These are phyloP conservation scores for Talaromyces atroroseus DNA, from an alignment of 2,329 filamentous ascomycete species.

Conservation along the genomic window DNA sequence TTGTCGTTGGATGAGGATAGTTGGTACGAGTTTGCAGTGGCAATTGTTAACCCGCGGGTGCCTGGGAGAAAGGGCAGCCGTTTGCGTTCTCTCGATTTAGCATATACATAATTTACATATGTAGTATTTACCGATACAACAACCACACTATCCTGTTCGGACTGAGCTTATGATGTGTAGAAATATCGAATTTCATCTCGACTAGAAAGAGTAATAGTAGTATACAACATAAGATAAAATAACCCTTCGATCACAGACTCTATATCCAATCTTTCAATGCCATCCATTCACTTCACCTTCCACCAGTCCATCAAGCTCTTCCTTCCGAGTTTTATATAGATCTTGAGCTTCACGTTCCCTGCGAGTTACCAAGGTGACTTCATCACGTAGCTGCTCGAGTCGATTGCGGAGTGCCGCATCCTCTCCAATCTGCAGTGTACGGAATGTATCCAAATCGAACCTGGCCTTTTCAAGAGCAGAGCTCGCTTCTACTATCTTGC, in stretches of 20 bases:
- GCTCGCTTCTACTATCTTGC: constrained; percentile 72
- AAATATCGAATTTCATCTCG: background rate
- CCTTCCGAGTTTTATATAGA: constrained; percentile 66
- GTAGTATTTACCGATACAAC: background rate
- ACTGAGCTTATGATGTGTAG: background rate
- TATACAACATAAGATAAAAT: constrained; percentile 7
- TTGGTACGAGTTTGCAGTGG: constrained; percentile 1
- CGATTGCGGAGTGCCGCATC: constrained; percentile 67
- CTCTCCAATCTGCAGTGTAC: constrained; percentile 71
- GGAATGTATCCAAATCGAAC: constrained; percentile 67
- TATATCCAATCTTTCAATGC: constrained; percentile 23
- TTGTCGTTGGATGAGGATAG: background rate
- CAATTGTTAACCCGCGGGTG: background rate
- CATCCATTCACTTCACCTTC: constrained; percentile 33
- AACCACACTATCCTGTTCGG: background rate
- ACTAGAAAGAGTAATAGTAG: background rate
- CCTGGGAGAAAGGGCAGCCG: constrained; percentile 4
- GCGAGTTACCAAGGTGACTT: constrained; percentile 72
- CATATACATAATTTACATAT: no score
- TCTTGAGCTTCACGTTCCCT: constrained; percentile 90
- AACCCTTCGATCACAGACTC: background rate
- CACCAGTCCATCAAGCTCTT: constrained; percentile 65
- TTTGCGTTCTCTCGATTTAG: background rate
- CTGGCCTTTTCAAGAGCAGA: constrained; percentile 68
- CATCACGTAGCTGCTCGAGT: constrained; percentile 70